Evolutionary conservation across 106 monocot species (phyloP).

Genomic region (Alisma plantagoaquatica): DNA sequence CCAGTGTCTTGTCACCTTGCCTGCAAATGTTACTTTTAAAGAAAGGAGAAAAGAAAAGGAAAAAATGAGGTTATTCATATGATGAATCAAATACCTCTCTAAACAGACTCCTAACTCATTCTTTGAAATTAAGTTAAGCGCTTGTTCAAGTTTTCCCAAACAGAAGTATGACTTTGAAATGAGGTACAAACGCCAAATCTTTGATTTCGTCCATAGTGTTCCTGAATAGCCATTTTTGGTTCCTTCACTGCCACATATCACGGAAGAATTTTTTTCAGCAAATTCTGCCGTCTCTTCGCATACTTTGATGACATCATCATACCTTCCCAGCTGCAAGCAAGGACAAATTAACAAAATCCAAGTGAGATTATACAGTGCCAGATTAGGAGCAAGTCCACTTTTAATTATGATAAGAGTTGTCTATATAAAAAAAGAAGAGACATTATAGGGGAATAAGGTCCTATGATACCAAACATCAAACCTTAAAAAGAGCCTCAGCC

Average conservation of each 20-base stretch:
- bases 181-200: slow-evolving; percentile 47
- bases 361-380: neutral
- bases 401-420: neutral
- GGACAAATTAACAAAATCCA: neutral
- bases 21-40: slow-evolving; percentile 10
- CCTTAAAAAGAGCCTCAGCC: slow-evolving; percentile 79
- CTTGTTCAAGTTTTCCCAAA: slow-evolving; percentile 76
- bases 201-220: no score
- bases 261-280: slow-evolving; percentile 34
- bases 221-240: no score
- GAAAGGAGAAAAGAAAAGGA: no score
- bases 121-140: slow-evolving; percentile 52
- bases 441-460: no score
- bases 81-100: no score
- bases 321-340: slow-evolving; percentile 40
- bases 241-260: no score
- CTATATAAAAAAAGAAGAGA: no score
- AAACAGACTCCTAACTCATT: no score
- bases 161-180: slow-evolving; percentile 65
- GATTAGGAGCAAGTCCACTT: neutral
- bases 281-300: slow-evolving; percentile 51
- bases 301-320: slow-evolving; percentile 59
- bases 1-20: slow-evolving; percentile 20
- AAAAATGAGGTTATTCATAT: no score
- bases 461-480: slow-evolving; percentile 8